These are phyloP conservation scores for Isabelozyma heimii DNA, from an alignment of 805 yeast species.

Conservation along the genomic window DNA sequence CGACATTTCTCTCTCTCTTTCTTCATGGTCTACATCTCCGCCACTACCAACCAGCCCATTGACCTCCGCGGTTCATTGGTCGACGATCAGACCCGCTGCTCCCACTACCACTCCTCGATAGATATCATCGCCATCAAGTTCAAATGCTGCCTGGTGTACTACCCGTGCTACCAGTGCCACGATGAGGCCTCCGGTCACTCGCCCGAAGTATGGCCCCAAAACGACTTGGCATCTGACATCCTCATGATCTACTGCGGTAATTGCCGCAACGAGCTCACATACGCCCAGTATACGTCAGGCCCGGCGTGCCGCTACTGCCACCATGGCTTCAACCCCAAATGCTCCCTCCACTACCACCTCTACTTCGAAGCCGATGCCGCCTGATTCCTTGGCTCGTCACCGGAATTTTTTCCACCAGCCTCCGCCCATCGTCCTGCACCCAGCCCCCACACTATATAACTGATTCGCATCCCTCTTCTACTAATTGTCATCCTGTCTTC, in stretches of 20 bases:
- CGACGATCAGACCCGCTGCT: constrained; percentile 35
- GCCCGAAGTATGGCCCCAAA: constrained; percentile 9
- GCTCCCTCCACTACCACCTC: constrained; percentile 32
- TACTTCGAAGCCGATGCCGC: constrained; percentile 24
- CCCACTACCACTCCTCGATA: constrained; percentile 30
- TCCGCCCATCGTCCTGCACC: not conserved
- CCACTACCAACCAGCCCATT: not conserved
- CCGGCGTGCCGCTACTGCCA: constrained; percentile 22
- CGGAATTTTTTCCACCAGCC: not conserved
- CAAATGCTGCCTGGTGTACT: constrained; percentile 34
- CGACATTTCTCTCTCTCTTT: not conserved
- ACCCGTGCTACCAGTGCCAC: constrained; percentile 42
- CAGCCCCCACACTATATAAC: not conserved
- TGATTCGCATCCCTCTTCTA: not conserved
- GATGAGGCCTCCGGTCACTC: constrained; percentile 11
- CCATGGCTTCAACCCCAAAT: constrained; percentile 33
- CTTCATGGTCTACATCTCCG: not conserved
- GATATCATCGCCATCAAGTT: constrained; percentile 41
- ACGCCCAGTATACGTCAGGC: constrained; percentile 20
- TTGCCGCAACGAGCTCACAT: constrained; percentile 28
- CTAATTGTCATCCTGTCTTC: not conserved
- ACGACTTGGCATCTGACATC: constrained; percentile 5
- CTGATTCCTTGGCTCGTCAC: not conserved
- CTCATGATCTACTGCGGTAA: constrained; percentile 36
- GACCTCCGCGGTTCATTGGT: constrained; percentile 11